These are phyloP conservation scores for Stylonectria norvegica DNA, from an alignment of 2,329 filamentous ascomycete species.

Conservation along the genomic window DNA sequence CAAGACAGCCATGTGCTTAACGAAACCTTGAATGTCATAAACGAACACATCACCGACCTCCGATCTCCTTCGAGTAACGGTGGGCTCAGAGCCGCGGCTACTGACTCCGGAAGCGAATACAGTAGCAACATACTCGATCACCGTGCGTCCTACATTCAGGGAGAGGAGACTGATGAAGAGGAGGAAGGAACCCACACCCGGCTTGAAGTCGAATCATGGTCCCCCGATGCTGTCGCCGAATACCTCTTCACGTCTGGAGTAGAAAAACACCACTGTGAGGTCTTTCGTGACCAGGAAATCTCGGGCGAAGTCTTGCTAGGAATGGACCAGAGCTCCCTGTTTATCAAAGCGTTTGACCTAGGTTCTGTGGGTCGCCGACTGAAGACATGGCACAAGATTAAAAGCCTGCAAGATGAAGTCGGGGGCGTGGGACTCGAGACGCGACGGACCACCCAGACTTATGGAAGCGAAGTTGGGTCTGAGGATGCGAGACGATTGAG, in stretches of 20 bases:
- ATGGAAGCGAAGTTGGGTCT: constrained; percentile 57
- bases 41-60: constrained; percentile 93
- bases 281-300: constrained; percentile 95
- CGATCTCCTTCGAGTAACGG: constrained; percentile 53
- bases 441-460: constrained; percentile 53
- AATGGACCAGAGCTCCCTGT: constrained; percentile 93
- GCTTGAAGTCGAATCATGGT: constrained; percentile 76
- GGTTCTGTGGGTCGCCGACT: constrained; percentile 85
- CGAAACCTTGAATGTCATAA: constrained; percentile 91
- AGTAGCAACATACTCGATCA: constrained; percentile 75
- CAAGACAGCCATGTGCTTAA: constrained; percentile 75
- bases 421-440: constrained; percentile 46
- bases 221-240: constrained; percentile 77
- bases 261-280: constrained; percentile 85
- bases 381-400: constrained; percentile 97
- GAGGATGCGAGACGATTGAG: constrained; percentile 50
- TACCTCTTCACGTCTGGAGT: constrained; percentile 83
- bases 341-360: constrained; percentile 92
- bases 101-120: constrained; percentile 86
- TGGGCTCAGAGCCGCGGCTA: constrained; percentile 50
- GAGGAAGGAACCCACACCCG: constrained; percentile 68
- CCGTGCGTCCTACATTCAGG: constrained; percentile 85
- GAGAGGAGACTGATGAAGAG: constrained; percentile 93
- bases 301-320: constrained; percentile 87
- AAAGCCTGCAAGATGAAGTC: constrained; percentile 83